A percentile compares a stretch with the other conserved stretches of the same genome.
Conservation (phyloP, 805 yeast genomes). For the Diddensiella santjacobensis region DNA sequence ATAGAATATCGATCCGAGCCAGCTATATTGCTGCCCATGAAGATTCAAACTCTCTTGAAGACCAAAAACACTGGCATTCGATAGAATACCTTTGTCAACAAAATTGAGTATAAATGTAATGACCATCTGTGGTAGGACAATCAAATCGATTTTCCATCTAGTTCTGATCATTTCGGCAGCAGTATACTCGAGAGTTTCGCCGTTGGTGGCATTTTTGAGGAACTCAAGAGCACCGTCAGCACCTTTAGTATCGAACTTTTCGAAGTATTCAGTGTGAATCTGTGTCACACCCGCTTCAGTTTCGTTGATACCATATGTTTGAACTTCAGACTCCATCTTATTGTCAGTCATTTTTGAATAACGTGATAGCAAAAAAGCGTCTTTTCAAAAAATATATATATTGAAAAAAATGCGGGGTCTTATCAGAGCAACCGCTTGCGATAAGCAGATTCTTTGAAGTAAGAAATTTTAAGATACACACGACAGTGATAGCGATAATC, state of each 20-base stretch:
- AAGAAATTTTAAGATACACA: too few relatives aligned
- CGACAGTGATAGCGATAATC: too few relatives aligned
- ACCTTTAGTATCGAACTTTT: background rate
- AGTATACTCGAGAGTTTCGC: background rate
- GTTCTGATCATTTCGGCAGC: constrained; percentile 16
- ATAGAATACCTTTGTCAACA: constrained; percentile 56
- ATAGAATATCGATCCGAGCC: constrained; percentile 61
- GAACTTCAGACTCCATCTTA: too few relatives aligned
- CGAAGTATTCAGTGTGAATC: too few relatives aligned
- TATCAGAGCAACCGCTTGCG: too few relatives aligned
- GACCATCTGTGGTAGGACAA: constrained; percentile 7
- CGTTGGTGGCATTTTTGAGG: background rate
- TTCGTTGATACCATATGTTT: too few relatives aligned
- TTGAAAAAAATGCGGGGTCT: too few relatives aligned
- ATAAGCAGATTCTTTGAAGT: too few relatives aligned
- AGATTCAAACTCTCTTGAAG: constrained; percentile 43
- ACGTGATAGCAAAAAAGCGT: too few relatives aligned
- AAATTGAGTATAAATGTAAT: constrained; percentile 2
- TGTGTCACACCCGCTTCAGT: too few relatives aligned
- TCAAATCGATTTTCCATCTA: constrained; percentile 19
- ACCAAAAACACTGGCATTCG: constrained; percentile 54
- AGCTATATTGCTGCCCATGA: constrained; percentile 39
- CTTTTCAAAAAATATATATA: too few relatives aligned
- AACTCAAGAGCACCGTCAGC: background rate
- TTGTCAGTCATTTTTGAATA: too few relatives aligned